These are phyloP conservation scores for Gonium pectorale DNA, from an alignment of 139 green algal genomes.

Conservation along the genomic window DNA sequence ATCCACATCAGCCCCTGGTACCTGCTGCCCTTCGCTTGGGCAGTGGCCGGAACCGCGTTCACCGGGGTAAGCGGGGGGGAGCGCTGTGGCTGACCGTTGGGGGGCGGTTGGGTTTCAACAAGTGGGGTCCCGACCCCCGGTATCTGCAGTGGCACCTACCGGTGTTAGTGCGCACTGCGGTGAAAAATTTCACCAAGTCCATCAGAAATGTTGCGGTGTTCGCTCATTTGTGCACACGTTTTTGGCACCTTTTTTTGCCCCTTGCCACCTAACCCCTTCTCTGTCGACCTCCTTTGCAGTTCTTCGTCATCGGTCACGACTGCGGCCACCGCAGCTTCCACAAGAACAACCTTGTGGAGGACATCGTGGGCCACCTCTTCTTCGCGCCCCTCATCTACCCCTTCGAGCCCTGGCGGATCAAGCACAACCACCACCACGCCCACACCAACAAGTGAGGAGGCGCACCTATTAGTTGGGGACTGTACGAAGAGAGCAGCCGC, in stretches of 20 bases:
- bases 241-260: too few species aligned
- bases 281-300: conserved; percentile 57
- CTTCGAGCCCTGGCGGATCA: conserved; percentile 98
- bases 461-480: background rate
- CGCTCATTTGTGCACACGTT: too few species aligned
- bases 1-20: conserved; percentile 92
- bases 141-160: too few species aligned
- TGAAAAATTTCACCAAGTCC: too few species aligned
- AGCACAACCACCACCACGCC: conserved; percentile 99
- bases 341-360: conserved; percentile 96
- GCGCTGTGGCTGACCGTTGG: background rate
- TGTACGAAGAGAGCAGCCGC: too few species aligned
- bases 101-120: too few species aligned
- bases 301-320: conserved; percentile 97
- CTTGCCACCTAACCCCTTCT: background rate
- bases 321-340: conserved; percentile 94
- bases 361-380: conserved; percentile 96
- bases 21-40: conserved; percentile 93
- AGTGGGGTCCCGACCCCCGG: too few species aligned
- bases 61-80: conserved; percentile 94
- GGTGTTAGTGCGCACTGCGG: too few species aligned
- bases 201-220: too few species aligned
- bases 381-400: conserved; percentile 96
- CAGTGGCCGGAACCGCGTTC: conserved; percentile 90
- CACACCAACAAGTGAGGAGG: conserved; percentile 95